Base-by-base conservation (phyloP, 73 alveolate species). In the Uronychia setigera region DNA sequence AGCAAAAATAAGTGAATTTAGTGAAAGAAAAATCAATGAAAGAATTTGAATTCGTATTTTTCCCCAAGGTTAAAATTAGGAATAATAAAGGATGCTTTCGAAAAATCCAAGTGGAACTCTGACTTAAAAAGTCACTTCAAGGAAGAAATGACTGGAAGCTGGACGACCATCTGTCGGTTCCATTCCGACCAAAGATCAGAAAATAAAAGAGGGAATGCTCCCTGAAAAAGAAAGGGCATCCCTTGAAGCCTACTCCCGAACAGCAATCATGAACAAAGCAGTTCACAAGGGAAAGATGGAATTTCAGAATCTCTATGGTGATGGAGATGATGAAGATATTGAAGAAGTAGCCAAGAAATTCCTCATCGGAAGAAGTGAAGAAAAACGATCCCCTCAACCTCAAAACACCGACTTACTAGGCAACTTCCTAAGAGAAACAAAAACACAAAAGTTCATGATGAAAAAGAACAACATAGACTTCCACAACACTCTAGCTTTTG, bases 401-500 rank as follows among this genome's bases (percentile, higher is more conserved):
- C 32, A 76, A 30, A 32, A 32, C 19, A 27, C 5, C 27, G 81
- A 76, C 32, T 5, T 76, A 26, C 59, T 76, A 29, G 81, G 81
- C 1, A 58, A 25, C 59, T 76, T 76, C 31, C 81, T 76, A 9
- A 76, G 30, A 32, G 81, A 76, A 76, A 31, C 81, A 9, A 28
- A 76, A 31, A 26, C 28, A 9, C 59, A 76, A 31, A 76, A 76
- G 30, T 76, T 76, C 58, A 29, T 28, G 59, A 28, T 76, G 29
- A 76, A 76, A 27, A 76, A 76, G 58, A 76, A 76, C 59, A 76
- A 76, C 59, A 76, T 28, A 1, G 81, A 76, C 58, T 76, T 76
- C 27, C 81, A 76, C 27, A 76, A 76, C 81, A 76, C 32, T 28
- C 81, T 76, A 5, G 28, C 81, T 13, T 76, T 76, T 76, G 81